phyloP scores from a whole-genome alignment of 2,329 filamentous ascomycete species.

The Claviceps digitariae region DNA sequence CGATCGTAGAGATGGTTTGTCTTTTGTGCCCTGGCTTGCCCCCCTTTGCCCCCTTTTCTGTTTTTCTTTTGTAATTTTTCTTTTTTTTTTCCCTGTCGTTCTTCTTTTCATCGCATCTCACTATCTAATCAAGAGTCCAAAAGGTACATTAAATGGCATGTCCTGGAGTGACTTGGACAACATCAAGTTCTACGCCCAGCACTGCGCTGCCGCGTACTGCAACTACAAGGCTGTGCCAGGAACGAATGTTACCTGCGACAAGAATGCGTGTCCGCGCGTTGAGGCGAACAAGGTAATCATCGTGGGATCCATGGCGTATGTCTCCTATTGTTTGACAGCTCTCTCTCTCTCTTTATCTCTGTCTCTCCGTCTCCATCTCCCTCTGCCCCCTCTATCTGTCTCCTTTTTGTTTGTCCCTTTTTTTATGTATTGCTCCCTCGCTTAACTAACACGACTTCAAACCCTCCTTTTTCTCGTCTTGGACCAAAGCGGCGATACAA shows the following conservation, averaged over 20 bases:
- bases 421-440: too few species aligned
- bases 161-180: conserved; percentile 13
- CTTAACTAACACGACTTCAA: conserved; percentile 4
- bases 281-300: conserved; percentile 29
- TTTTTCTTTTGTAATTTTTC: conserved; percentile 11
- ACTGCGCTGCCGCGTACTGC: conserved; percentile 39
- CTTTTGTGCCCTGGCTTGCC: conserved; percentile 11
- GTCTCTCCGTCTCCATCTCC: too few species aligned
- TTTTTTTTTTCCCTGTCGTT: background rate
- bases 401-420: too few species aligned
- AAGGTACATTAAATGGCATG: conserved; percentile 8
- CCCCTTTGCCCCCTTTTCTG: background rate
- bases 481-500: conserved; percentile 21
- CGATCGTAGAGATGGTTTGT: conserved; percentile 14
- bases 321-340: background rate
- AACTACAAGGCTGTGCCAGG: conserved; percentile 29
- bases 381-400: too few species aligned
- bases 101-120: background rate
- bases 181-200: conserved; percentile 37
- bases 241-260: conserved; percentile 27
- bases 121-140: background rate
- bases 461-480: too few species aligned
- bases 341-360: background rate
- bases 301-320: conserved; percentile 26
- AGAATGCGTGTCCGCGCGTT: conserved; percentile 29